Percentiles rank a stretch among this genome's conserved stretches.
Evolutionary conservation across 495 filamentous ascomycete genomes (phyloP).

Genomic region (Neurospora sp.): DNA sequence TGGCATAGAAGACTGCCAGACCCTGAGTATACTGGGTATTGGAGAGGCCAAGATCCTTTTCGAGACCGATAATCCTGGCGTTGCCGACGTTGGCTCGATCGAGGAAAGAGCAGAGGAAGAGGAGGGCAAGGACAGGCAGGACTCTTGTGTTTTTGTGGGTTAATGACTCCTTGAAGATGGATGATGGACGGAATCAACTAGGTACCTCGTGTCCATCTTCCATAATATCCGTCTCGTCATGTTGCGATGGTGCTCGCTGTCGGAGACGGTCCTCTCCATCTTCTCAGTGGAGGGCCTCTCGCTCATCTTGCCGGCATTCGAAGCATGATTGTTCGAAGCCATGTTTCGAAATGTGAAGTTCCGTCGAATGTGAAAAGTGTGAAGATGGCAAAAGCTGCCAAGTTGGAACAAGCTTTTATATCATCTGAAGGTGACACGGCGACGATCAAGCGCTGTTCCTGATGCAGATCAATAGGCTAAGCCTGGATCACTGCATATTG

Average conservation of each 20-base stretch:
- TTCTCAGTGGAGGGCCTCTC: neutral
- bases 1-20: conserved; percentile 45
- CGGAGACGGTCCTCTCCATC: neutral
- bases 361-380: neutral
- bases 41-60: conserved; percentile 53
- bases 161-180: neutral
- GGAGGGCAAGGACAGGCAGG: conserved; percentile 37
- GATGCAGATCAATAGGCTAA: neutral
- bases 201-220: conserved; percentile 17
- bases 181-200: neutral
- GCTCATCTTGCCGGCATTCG: neutral
- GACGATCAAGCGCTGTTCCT: neutral
- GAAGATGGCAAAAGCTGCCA: neutral
- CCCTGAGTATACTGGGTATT: conserved; percentile 60
- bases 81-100: conserved; percentile 78
- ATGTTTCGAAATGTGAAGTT: neutral
- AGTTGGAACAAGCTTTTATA: neutral
- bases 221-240: conserved; percentile 11
- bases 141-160: conserved; percentile 30
- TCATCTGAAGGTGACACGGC: neutral
- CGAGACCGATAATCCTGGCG: conserved; percentile 64
- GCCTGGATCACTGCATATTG: neutral
- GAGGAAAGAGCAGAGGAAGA: conserved; percentile 54
- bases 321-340: neutral
- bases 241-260: neutral